A percentile compares a stretch with the other conserved stretches of the same genome.
phyloP scores from a whole-genome alignment of 306 rosid genomes.

The Astragalus glycyphyllos region DNA sequence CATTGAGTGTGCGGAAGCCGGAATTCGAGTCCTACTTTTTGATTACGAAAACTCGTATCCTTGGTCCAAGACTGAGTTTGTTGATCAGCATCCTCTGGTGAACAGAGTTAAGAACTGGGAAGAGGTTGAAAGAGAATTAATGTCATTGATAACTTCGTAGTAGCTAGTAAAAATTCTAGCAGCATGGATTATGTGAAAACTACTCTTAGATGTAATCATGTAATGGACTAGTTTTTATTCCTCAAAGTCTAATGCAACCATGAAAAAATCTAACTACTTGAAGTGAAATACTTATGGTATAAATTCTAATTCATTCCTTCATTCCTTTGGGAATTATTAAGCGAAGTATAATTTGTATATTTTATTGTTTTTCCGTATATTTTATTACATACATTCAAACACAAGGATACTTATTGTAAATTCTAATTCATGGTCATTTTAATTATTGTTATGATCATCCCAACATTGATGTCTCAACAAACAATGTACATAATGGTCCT shows the following conservation, averaged over 20 bases:
- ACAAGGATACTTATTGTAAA: too few relatives aligned
- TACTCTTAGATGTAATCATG: not conserved
- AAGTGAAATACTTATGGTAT: not conserved
- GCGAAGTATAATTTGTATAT: not conserved
- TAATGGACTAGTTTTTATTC: slow-evolving; percentile 20
- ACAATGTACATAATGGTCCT: too few relatives aligned
- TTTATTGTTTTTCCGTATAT: too few relatives aligned
- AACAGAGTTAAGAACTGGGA: slow-evolving; percentile 80
- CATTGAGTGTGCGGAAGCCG: slow-evolving; percentile 81
- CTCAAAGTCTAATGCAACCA: not conserved
- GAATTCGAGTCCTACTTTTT: slow-evolving; percentile 80
- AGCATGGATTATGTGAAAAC: slow-evolving; percentile 6
- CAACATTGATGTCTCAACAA: too few relatives aligned
- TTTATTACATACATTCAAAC: too few relatives aligned
- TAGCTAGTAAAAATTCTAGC: slow-evolving; percentile 26
- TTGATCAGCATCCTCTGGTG: slow-evolving; percentile 67
- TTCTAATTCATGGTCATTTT: too few relatives aligned
- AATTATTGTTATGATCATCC: too few relatives aligned
- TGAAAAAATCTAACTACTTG: not conserved
- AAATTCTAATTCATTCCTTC: not conserved
- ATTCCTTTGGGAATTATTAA: not conserved
- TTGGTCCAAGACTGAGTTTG: slow-evolving; percentile 70
- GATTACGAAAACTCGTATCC: slow-evolving; percentile 90
- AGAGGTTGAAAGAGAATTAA: slow-evolving; percentile 75
- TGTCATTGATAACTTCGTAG: slow-evolving; percentile 49